phyloP scores from a whole-genome alignment of 768 basidiomycete species.

The Suillus tomentosus region DNA sequence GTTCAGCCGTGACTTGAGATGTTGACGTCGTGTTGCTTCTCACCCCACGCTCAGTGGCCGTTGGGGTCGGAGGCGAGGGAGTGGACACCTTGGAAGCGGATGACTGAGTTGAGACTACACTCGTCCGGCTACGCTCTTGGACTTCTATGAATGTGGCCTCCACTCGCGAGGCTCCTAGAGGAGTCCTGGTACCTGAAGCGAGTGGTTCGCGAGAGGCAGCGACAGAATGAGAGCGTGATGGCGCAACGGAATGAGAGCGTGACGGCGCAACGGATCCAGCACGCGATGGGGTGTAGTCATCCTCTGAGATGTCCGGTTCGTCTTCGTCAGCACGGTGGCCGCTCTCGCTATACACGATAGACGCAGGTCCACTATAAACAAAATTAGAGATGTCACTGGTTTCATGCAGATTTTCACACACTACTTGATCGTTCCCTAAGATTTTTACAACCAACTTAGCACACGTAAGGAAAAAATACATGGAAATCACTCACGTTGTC shows the following conservation, averaged over 20 bases:
- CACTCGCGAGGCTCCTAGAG: slow-evolving; percentile 30
- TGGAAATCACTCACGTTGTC: slow-evolving; percentile 59
- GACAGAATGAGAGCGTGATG: slow-evolving; percentile 46
- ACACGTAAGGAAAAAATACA: slow-evolving; percentile 4
- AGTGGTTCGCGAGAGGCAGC: slow-evolving; percentile 50
- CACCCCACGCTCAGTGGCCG: background rate
- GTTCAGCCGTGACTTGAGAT: slow-evolving; percentile 16
- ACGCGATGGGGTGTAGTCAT: slow-evolving; percentile 46
- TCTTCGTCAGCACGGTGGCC: slow-evolving; percentile 76
- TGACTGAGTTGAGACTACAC: slow-evolving; percentile 24
- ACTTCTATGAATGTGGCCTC: slow-evolving; percentile 32
- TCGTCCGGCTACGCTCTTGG: slow-evolving; percentile 28
- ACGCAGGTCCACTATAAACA: slow-evolving; percentile 64
- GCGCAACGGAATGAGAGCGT: slow-evolving; percentile 47
- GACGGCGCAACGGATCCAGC: slow-evolving; percentile 38
- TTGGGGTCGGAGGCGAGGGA: slow-evolving; percentile 19
- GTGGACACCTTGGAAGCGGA: slow-evolving; percentile 18
- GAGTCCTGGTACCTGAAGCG: slow-evolving; percentile 34
- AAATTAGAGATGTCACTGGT: slow-evolving; percentile 4
- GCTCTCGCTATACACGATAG: slow-evolving; percentile 81
- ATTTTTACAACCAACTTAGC: slow-evolving; percentile 9
- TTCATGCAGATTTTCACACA: slow-evolving; percentile 37
- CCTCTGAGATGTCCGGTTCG: slow-evolving; percentile 66
- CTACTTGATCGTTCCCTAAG: slow-evolving; percentile 72
- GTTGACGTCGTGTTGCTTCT: background rate